Evolutionary conservation across 2,329 filamentous ascomycete genomes (phyloP).

Genomic region (Chrysoporthe austroafricana): DNA sequence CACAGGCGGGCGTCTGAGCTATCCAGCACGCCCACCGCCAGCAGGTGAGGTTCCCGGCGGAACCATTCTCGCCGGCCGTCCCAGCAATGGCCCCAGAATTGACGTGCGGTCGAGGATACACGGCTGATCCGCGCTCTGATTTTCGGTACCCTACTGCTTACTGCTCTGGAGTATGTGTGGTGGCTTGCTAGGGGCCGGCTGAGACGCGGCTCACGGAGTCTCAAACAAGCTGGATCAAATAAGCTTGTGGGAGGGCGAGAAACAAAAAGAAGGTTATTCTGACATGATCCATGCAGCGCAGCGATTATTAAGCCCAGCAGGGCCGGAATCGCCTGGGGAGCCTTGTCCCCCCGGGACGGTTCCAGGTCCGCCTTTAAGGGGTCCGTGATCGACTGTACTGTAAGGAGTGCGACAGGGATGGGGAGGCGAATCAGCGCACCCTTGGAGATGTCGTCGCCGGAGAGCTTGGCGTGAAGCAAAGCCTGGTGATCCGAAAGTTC

Average conservation of each 20-base stretch:
- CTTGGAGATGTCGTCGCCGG: slow-evolving; percentile 5
- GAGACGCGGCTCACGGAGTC: slow-evolving; percentile 24
- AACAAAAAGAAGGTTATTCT: slow-evolving; percentile 40
- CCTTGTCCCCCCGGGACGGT: neutral
- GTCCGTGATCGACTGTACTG: slow-evolving; percentile 35
- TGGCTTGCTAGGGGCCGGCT: slow-evolving; percentile 15
- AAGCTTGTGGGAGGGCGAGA: slow-evolving; percentile 20
- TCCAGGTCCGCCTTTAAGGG: slow-evolving; percentile 28
- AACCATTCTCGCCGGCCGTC: neutral
- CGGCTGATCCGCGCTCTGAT: slow-evolving; percentile 21
- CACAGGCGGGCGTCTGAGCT: neutral
- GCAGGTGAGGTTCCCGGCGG: neutral
- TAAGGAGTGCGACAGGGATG: slow-evolving; percentile 34
- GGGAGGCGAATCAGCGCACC: slow-evolving; percentile 17
- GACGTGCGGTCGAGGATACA: neutral
- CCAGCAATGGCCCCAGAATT: neutral
- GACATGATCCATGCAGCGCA: slow-evolving; percentile 33
- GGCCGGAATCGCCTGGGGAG: slow-evolving; percentile 16
- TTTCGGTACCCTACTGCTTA: slow-evolving; percentile 14
- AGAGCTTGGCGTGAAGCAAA: slow-evolving; percentile 23
- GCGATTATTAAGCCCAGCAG: slow-evolving; percentile 1
- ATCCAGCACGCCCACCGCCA: neutral
- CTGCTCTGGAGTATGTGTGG: neutral
- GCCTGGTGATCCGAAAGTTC: slow-evolving; percentile 23
- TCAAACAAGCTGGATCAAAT: slow-evolving; percentile 23